These are phyloP conservation scores for Narthecium ossifragum DNA, from an alignment of 106 monocot species.

Conservation along the genomic window DNA sequence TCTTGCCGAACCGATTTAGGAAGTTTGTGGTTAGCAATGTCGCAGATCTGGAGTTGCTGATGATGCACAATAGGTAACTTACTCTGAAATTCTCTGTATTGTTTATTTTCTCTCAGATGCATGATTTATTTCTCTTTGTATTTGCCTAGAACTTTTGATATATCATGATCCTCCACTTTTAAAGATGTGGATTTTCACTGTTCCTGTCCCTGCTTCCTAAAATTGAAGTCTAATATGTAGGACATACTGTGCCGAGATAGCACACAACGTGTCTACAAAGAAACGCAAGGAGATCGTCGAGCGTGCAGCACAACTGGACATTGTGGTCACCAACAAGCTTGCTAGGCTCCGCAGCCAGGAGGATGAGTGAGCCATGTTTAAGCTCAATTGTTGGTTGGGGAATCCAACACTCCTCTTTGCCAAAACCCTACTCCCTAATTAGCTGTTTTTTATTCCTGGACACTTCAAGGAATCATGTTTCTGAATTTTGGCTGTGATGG, in stretches of 20 bases:
- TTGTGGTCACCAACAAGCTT: slow-evolving; percentile 66
- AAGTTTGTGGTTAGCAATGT: slow-evolving; percentile 41
- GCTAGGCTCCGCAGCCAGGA: slow-evolving; percentile 67
- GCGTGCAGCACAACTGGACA: slow-evolving; percentile 58
- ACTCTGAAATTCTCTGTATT: neutral
- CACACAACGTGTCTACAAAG: slow-evolving; percentile 54
- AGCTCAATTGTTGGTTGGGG: too few relatives aligned
- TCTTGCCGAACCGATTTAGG: slow-evolving; percentile 32
- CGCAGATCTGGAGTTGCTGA: slow-evolving; percentile 34
- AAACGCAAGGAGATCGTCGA: slow-evolving; percentile 68
- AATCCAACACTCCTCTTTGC: too few relatives aligned
- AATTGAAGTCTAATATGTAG: slow-evolving; percentile 5
- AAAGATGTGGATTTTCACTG: neutral
- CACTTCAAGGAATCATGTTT: too few relatives aligned
- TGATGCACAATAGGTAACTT: slow-evolving; percentile 52
- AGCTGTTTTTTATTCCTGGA: neutral
- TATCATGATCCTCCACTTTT: neutral
- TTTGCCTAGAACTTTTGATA: neutral
- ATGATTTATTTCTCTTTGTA: neutral
- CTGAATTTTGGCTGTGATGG: too few relatives aligned
- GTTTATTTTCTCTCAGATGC: neutral
- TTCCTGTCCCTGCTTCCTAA: too few relatives aligned
- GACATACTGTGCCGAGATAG: slow-evolving; percentile 70
- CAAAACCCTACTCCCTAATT: too few relatives aligned
- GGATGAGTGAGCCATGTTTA: slow-evolving; percentile 55